A percentile compares a stretch with the other conserved stretches of the same genome.
Evolutionary conservation across 768 basidiomycete species (phyloP).

Genomic region (Roridomyces roridus): DNA sequence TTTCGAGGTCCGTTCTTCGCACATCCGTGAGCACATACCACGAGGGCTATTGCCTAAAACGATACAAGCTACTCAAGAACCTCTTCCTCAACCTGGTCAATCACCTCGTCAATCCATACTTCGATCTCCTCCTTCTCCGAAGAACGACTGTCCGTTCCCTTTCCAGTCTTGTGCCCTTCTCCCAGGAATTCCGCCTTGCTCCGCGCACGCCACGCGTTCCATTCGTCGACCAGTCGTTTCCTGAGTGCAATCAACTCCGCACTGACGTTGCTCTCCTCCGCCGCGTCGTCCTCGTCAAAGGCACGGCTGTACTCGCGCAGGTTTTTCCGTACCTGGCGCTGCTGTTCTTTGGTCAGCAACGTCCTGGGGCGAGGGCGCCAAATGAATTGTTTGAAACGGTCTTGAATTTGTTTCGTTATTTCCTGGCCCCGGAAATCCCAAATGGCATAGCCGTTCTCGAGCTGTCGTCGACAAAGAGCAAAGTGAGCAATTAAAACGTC

Average conservation of each 20-base stretch:
- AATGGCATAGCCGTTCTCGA: conserved; percentile 94
- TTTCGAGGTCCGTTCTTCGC: not conserved
- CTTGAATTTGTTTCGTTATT: conserved; percentile 84
- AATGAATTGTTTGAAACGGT: conserved; percentile 98
- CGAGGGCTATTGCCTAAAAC: conserved; percentile 20
- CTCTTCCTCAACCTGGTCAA: conserved; percentile 91
- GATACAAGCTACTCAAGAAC: conserved; percentile 52
- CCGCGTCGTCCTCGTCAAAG: conserved; percentile 97
- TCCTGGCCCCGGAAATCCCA: conserved; percentile 99
- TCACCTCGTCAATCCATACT: conserved; percentile 92
- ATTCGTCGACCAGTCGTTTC: conserved; percentile 94
- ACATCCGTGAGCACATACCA: conserved; percentile 10
- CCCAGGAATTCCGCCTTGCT: conserved; percentile 72
- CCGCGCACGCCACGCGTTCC: conserved; percentile 94
- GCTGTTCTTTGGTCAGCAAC: conserved; percentile 85
- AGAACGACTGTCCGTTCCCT: conserved; percentile 37
- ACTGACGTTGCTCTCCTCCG: conserved; percentile 92
- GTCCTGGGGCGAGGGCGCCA: conserved; percentile 97
- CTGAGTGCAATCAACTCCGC: conserved; percentile 92
- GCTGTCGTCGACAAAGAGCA: conserved; percentile 54
- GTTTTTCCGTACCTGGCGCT: conserved; percentile 85
- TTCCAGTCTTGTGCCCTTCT: conserved; percentile 49
- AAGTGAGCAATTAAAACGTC: conserved; percentile 2
- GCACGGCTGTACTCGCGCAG: conserved; percentile 88
- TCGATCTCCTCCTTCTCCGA: conserved; percentile 87